Conservation (phyloP, 768 basidiomycete species). For the Serpula lacrymans region DNA sequence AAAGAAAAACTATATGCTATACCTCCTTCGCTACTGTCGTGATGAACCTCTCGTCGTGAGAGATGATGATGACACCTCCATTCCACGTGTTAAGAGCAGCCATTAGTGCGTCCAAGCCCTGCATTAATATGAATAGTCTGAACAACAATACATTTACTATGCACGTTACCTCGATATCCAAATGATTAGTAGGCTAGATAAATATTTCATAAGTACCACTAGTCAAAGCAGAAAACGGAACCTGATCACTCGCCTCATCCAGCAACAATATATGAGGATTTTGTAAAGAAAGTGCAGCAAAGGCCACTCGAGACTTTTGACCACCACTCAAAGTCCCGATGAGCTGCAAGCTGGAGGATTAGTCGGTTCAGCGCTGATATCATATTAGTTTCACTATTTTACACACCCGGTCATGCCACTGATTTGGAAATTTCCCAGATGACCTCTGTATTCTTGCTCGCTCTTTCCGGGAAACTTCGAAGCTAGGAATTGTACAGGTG, state of each 20-base stretch:
- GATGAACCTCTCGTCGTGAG: conserved; percentile 95
- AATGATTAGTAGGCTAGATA: conserved; percentile 83
- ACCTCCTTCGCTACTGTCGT: conserved; percentile 86
- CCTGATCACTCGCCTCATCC: conserved; percentile 69
- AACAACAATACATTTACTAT: conserved; percentile 5
- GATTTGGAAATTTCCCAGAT: conserved; percentile 96
- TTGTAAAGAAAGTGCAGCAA: conserved; percentile 81
- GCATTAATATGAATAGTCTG: conserved; percentile 9
- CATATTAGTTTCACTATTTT: background rate
- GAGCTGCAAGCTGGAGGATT: conserved; percentile 58
- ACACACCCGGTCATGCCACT: conserved; percentile 88
- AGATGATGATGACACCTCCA: conserved; percentile 89
- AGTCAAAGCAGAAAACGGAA: background rate
- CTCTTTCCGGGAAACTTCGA: conserved; percentile 90
- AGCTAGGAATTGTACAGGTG: conserved; percentile 92
- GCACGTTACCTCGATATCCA: conserved; percentile 78
- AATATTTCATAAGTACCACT: conserved; percentile 7
- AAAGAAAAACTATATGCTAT: conserved; percentile 1
- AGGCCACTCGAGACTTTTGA: conserved; percentile 95
- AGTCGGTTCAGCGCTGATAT: background rate
- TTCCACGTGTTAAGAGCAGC: conserved; percentile 75
- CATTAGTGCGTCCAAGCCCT: conserved; percentile 97
- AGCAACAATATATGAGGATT: conserved; percentile 89
- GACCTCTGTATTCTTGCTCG: conserved; percentile 94
- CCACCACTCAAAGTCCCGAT: conserved; percentile 94